Conservation (phyloP, 73 alveolate genomes). For the Tetrahymena elliotti region DNA sequence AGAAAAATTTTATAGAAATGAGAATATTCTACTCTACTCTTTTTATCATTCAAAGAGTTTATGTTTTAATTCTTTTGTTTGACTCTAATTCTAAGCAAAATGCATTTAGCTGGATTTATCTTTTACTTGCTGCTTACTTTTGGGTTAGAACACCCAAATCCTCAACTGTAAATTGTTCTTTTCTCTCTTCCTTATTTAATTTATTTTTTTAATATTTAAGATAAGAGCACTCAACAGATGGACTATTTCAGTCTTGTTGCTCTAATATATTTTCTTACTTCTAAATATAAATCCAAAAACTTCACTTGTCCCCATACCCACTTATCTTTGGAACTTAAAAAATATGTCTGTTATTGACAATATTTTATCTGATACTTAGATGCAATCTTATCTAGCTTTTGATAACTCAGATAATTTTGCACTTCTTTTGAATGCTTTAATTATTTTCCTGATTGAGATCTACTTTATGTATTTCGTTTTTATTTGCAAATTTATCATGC, state of each 20-base stretch:
- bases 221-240: background rate
- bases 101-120: background rate
- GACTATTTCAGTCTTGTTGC: background rate
- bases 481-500: background rate
- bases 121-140: background rate
- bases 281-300: background rate
- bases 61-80: background rate
- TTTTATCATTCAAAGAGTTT: background rate
- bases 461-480: background rate
- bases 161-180: background rate
- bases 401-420: background rate
- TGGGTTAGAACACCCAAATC: background rate
- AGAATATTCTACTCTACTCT: background rate
- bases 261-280: background rate
- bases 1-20: background rate
- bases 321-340: background rate
- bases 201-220: background rate
- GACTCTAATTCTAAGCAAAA: background rate
- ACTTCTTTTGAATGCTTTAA: background rate
- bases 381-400: background rate
- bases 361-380: background rate
- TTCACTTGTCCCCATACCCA: background rate
- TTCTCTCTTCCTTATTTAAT: background rate
- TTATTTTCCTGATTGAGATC: background rate
- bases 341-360: background rate